A percentile compares a stretch with the other conserved stretches of the same genome.
Conservation (phyloP, 2,329 filamentous ascomycete species). For the Xylariaceae sp. region DNA sequence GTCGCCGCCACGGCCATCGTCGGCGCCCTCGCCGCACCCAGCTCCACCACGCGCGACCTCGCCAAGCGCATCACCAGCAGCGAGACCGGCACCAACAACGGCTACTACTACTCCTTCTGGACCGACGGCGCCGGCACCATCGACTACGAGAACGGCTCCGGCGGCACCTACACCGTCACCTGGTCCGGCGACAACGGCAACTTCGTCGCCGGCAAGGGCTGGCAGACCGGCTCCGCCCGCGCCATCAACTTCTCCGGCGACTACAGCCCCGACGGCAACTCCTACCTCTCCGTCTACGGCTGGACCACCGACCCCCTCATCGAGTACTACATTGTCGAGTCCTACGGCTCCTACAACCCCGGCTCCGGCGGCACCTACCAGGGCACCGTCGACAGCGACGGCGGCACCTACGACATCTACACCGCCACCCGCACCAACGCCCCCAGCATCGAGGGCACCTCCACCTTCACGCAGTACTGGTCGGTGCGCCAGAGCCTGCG, state of each 20-base stretch:
- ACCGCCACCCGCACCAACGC: slow-evolving; percentile 33
- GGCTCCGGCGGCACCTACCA: slow-evolving; percentile 13
- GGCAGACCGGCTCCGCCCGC: slow-evolving; percentile 27
- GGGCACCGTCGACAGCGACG: slow-evolving; percentile 28
- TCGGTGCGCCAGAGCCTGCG: slow-evolving; percentile 46
- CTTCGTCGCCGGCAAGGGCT: slow-evolving; percentile 46
- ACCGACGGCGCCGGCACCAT: slow-evolving; percentile 46
- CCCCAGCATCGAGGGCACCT: slow-evolving; percentile 41
- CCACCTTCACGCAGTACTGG: slow-evolving; percentile 50
- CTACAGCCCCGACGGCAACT: slow-evolving; percentile 26
- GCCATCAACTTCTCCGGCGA: neutral
- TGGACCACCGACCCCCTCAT: slow-evolving; percentile 34
- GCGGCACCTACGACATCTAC: slow-evolving; percentile 31
- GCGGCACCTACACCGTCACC: slow-evolving; percentile 42
- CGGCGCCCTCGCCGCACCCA: slow-evolving; percentile 2
- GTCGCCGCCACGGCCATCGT: neutral
- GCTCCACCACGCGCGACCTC: neutral
- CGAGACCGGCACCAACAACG: slow-evolving; percentile 49
- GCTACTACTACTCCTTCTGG: slow-evolving; percentile 59
- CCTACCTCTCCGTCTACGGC: slow-evolving; percentile 40
- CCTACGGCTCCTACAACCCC: slow-evolving; percentile 31
- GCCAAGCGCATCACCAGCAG: slow-evolving; percentile 2
- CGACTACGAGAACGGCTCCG: slow-evolving; percentile 49
- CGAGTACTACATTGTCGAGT: slow-evolving; percentile 36
- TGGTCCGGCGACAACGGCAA: slow-evolving; percentile 35